Percentiles rank a stretch among this genome's conserved stretches.
Evolutionary conservation across 1,284 basidiomycete genomes (phyloP).

Genomic region (Malassezia dermatis): DNA sequence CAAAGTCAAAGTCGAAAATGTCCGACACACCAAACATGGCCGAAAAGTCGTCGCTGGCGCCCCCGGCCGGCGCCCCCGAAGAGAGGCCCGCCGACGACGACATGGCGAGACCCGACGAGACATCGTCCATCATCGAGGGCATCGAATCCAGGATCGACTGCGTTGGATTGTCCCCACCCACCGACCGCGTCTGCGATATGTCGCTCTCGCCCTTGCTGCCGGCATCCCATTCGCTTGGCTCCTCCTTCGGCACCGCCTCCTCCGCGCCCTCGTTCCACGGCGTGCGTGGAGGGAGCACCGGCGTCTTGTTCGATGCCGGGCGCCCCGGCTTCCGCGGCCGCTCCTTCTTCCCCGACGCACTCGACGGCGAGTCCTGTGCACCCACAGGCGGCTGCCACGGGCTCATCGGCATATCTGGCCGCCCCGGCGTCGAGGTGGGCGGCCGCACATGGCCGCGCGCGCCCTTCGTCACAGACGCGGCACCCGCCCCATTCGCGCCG

Average conservation of each 20-base stretch:
- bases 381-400: slow-evolving; percentile 3
- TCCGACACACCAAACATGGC: slow-evolving; percentile 40
- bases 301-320: slow-evolving; percentile 5
- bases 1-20: slow-evolving; percentile 42
- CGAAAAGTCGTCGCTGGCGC: slow-evolving; percentile 30
- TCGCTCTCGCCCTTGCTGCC: slow-evolving; percentile 8
- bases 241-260: not conserved
- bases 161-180: slow-evolving; percentile 18
- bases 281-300: not conserved
- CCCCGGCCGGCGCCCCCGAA: slow-evolving; percentile 1
- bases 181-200: slow-evolving; percentile 1
- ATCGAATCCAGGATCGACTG: slow-evolving; percentile 1
- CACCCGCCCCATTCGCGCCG: not conserved
- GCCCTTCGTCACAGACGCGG: not conserved
- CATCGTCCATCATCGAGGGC: slow-evolving; percentile 15
- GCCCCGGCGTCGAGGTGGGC: not conserved
- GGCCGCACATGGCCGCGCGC: not conserved
- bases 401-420: not conserved
- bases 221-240: slow-evolving; percentile 4
- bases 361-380: slow-evolving; percentile 7
- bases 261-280: not conserved
- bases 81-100: not conserved
- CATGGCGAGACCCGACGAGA: not conserved
- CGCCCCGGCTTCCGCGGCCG: not conserved
- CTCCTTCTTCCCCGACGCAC: not conserved